Percentiles rank a stretch among this genome's conserved stretches.
phyloP scores from a whole-genome alignment of 2,329 filamentous ascomycete species.

The Ophiostoma sp. region DNA sequence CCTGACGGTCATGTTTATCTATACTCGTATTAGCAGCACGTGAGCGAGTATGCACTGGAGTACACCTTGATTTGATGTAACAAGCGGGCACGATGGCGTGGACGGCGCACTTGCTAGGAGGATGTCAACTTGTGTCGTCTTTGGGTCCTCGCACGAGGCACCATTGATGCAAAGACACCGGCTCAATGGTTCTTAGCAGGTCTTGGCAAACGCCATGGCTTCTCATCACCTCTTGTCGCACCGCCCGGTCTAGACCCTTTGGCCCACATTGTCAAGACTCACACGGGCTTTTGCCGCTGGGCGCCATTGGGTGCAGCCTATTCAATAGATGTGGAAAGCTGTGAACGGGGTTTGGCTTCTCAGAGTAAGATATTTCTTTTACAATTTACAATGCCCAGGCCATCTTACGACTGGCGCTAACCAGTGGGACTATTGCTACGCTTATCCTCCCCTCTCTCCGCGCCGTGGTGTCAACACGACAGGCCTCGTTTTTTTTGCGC shows the following conservation, averaged over 20 bases:
- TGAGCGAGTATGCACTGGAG: not conserved
- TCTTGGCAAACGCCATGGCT: not conserved
- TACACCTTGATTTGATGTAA: not conserved
- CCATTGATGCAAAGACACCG: not conserved
- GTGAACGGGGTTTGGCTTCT: no score
- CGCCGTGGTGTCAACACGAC: no score
- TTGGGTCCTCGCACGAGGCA: not conserved
- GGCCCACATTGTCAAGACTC: not conserved
- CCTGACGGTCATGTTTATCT: no score
- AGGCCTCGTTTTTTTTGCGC: no score
- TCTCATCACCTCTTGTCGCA: not conserved
- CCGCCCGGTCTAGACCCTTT: slow-evolving; percentile 18
- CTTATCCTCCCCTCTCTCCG: no score
- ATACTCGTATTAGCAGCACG: not conserved
- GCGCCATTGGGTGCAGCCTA: slow-evolving; percentile 14
- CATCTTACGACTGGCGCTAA: no score
- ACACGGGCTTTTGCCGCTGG: slow-evolving; percentile 15
- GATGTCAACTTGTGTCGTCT: not conserved
- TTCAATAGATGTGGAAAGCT: not conserved
- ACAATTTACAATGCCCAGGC: no score
- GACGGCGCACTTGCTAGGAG: not conserved
- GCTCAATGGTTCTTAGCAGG: not conserved
- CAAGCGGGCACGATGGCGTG: not conserved
- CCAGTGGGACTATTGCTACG: no score
- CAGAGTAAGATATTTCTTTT: no score